Percentiles rank a stretch among this genome's conserved stretches.
Evolutionary conservation across 306 rosid species (phyloP).

Genomic region (Quercus robur): DNA sequence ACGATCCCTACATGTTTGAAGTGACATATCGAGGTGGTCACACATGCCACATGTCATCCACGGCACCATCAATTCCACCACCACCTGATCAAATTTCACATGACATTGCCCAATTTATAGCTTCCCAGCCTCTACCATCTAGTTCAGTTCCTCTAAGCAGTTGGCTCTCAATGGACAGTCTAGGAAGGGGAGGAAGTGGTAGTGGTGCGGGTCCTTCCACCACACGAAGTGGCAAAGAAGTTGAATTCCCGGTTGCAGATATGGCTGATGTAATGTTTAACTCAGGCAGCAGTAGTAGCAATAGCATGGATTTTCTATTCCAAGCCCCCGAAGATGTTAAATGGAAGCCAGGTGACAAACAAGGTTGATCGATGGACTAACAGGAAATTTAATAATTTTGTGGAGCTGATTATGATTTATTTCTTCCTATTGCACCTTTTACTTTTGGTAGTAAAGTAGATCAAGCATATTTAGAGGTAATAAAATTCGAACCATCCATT

Average conservation of each 20-base stretch:
- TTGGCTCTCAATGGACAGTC: constrained; percentile 32
- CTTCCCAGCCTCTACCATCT: neutral
- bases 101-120: constrained; percentile 10
- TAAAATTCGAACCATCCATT: too few species aligned
- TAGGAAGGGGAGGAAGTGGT: neutral
- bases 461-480: too few species aligned
- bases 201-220: constrained; percentile 26
- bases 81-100: constrained; percentile 20
- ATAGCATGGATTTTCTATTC: constrained; percentile 64
- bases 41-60: constrained; percentile 68
- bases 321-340: neutral
- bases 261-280: constrained; percentile 71
- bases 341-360: too few species aligned
- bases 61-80: constrained; percentile 53
- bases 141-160: neutral
- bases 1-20: constrained; percentile 42
- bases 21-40: constrained; percentile 54
- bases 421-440: too few species aligned
- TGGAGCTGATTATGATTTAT: too few species aligned
- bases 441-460: too few species aligned
- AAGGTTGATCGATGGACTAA: too few species aligned
- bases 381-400: too few species aligned
- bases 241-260: constrained; percentile 47
- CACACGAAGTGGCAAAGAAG: constrained; percentile 28
- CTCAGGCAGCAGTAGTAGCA: constrained; percentile 47